Percentiles rank a stretch among this genome's conserved stretches.
Conservation (phyloP, 352 stramenopile genomes). For the Phytophthora lateralis region DNA sequence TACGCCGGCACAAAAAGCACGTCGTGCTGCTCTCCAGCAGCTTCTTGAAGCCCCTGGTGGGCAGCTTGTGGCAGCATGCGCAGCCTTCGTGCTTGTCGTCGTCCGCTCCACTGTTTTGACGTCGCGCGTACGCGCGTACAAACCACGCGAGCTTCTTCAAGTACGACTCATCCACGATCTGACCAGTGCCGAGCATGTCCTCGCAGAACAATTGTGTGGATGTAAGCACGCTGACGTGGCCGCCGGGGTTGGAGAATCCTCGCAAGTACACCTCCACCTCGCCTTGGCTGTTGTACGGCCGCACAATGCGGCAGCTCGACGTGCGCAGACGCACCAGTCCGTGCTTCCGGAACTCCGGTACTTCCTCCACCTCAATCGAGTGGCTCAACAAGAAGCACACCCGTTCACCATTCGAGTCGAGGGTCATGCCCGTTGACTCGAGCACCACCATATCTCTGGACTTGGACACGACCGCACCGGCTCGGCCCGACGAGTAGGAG, state of each 20-base stretch:
- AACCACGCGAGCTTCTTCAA: constrained; percentile 76
- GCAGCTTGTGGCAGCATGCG: constrained; percentile 40
- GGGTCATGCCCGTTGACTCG: constrained; percentile 43
- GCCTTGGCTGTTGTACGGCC: constrained; percentile 36
- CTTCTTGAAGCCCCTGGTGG: constrained; percentile 43
- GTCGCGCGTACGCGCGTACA: constrained; percentile 38
- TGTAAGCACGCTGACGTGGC: constrained; percentile 25
- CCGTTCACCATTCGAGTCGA: constrained; percentile 40
- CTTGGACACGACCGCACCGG: constrained; percentile 15
- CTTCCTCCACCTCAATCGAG: constrained; percentile 43
- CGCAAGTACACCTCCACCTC: constrained; percentile 54
- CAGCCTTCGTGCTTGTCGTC: constrained; percentile 31
- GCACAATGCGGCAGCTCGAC: constrained; percentile 52
- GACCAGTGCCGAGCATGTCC: constrained; percentile 38
- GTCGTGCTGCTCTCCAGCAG: constrained; percentile 38
- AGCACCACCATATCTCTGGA: constrained; percentile 31
- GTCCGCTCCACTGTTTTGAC: constrained; percentile 10
- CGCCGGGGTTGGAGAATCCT: constrained; percentile 45
- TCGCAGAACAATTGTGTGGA: constrained; percentile 45
- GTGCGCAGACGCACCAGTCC: constrained; percentile 35
- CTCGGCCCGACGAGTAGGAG: constrained; percentile 10
- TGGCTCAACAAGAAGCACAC: constrained; percentile 48
- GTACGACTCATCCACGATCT: constrained; percentile 60
- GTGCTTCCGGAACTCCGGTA: constrained; percentile 46
- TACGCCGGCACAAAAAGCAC: constrained; percentile 46